A percentile compares a stretch with the other conserved stretches of the same genome.
Conservation (phyloP, 441 rosid genomes). For the Pelargonium citronellum region DNA sequence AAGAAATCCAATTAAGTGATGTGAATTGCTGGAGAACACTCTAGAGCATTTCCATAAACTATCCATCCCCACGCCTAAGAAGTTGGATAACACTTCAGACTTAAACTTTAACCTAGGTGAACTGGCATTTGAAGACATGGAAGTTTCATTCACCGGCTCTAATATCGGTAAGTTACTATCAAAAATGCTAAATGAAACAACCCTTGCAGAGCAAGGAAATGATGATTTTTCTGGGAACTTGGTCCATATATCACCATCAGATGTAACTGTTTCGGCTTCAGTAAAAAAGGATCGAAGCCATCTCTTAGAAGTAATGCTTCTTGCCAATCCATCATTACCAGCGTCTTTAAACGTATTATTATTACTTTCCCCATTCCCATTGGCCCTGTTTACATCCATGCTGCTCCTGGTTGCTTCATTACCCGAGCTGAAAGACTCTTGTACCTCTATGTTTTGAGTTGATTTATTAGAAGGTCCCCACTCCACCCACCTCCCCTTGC, state of each 20-base stretch:
- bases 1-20: conserved; percentile 70
- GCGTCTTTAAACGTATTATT: conserved; percentile 21
- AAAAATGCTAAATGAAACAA: conserved; percentile 75
- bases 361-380: conserved; percentile 27
- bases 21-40: conserved; percentile 75
- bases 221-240: conserved; percentile 66
- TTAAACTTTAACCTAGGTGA: conserved; percentile 30
- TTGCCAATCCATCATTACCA: conserved; percentile 28
- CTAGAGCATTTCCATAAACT: conserved; percentile 54
- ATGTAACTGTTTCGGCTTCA: conserved; percentile 51
- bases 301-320: conserved; percentile 46
- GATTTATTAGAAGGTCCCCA: conserved; percentile 64
- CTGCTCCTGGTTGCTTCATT: conserved; percentile 31
- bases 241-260: conserved; percentile 57
- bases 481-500: conserved; percentile 77
- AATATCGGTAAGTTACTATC: conserved; percentile 36
- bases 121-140: conserved; percentile 23
- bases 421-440: conserved; percentile 25
- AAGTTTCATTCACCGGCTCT: conserved; percentile 29
- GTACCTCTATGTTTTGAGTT: conserved; percentile 21
- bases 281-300: conserved; percentile 73
- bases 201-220: conserved; percentile 68
- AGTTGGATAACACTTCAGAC: conserved; percentile 26
- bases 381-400: conserved; percentile 19
- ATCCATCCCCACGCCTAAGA: conserved; percentile 29